These are phyloP conservation scores for Blastobotrys ciferrii DNA, from an alignment of 1,139 yeast genomes.

Conservation along the genomic window DNA sequence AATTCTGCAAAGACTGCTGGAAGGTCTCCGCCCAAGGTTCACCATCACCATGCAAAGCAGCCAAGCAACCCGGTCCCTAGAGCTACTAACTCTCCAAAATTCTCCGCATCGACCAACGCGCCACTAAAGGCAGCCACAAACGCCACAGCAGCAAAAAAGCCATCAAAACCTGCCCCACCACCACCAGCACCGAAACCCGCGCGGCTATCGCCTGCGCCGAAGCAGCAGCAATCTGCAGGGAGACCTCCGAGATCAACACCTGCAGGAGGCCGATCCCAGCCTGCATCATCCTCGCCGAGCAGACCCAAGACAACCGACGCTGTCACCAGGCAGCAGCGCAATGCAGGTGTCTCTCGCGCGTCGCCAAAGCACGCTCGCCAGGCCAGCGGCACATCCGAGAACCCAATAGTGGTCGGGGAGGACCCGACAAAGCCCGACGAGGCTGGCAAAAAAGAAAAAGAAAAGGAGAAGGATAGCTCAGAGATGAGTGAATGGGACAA, in stretches of 20 bases:
- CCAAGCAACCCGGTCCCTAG: slow-evolving; percentile 12
- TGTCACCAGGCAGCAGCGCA: background rate
- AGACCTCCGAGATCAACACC: slow-evolving; percentile 5
- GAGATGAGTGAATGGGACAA: slow-evolving; percentile 29
- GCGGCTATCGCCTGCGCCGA: background rate
- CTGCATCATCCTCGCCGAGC: slow-evolving; percentile 3
- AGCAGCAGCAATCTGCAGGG: background rate
- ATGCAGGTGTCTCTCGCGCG: background rate
- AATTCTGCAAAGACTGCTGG: background rate
- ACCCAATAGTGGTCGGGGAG: background rate
- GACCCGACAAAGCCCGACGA: background rate
- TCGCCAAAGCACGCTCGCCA: background rate
- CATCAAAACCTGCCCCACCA: slow-evolving; percentile 8
- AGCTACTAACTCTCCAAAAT: too few relatives aligned
- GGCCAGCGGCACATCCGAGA: background rate
- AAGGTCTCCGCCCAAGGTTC: background rate
- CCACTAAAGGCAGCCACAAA: background rate
- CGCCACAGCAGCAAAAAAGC: background rate
- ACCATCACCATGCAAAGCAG: slow-evolving; percentile 4
- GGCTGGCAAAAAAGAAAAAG: too few relatives aligned
- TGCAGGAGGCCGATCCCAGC: slow-evolving; percentile 4
- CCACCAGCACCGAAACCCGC: slow-evolving; percentile 8
- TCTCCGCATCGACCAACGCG: background rate
- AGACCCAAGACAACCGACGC: background rate
- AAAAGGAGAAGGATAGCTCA: slow-evolving; percentile 1